Conservation (phyloP, 2,329 filamentous ascomycete genomes). For the Aspergillus flavus region DNA sequence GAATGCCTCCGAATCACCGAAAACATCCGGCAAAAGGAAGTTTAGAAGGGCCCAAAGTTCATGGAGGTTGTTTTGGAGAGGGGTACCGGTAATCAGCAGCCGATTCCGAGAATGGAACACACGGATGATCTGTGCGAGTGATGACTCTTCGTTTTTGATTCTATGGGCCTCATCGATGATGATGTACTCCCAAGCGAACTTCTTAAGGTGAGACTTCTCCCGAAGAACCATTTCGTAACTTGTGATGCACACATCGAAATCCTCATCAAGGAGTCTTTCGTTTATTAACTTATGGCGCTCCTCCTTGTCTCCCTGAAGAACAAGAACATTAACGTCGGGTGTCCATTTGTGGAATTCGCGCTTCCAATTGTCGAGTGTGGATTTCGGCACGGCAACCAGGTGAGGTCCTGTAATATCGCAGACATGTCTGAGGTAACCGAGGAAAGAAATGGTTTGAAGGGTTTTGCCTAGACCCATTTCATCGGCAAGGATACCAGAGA, state of each 20-base stretch:
- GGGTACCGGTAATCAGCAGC: conserved; percentile 92
- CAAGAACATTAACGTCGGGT: conserved; percentile 89
- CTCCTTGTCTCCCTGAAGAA: conserved; percentile 93
- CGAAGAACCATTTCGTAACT: conserved; percentile 99
- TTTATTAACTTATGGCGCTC: conserved; percentile 87
- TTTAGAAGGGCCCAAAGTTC: conserved; percentile 97
- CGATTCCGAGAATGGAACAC: conserved; percentile 95
- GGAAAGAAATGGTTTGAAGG: conserved; percentile 92
- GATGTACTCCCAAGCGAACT: conserved; percentile 99
- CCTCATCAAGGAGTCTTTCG: conserved; percentile 86
- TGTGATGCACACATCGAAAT: conserved; percentile 97
- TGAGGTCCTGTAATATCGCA: conserved; percentile 89
- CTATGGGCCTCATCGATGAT: conserved; percentile 98
- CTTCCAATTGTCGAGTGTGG: conserved; percentile 97
- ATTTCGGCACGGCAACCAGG: conserved; percentile 90
- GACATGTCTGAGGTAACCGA: conserved; percentile 91
- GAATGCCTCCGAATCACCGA: conserved; percentile 94
- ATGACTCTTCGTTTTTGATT: conserved; percentile 99
- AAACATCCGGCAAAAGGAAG: conserved; percentile 96
- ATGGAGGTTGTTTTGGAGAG: conserved; percentile 96
- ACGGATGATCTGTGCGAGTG: conserved; percentile 92
- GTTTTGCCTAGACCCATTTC: conserved; percentile 99
- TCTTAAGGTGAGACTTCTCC: conserved; percentile 92
- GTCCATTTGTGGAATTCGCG: conserved; percentile 94
- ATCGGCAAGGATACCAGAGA: conserved; percentile 94